These are phyloP conservation scores for Ganoderma meredithae DNA, from an alignment of 1,284 basidiomycete species.

Conservation along the genomic window DNA sequence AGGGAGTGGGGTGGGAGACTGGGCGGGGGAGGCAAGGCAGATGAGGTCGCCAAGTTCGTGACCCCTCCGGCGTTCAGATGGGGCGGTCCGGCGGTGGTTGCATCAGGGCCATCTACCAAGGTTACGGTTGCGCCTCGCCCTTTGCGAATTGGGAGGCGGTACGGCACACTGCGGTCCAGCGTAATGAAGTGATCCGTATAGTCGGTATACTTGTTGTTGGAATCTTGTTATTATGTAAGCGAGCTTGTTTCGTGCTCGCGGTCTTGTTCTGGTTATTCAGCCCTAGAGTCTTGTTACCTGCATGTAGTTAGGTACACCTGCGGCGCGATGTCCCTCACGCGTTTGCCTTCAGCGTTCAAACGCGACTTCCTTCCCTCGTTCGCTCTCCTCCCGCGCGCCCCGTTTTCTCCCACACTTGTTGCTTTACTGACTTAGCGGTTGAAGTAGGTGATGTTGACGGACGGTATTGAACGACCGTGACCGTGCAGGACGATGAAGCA, in stretches of 20 bases:
- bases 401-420: no score
- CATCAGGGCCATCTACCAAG: background rate
- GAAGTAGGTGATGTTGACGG: background rate
- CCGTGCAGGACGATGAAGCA: background rate
- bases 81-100: background rate
- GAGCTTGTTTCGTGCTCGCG: no score
- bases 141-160: background rate
- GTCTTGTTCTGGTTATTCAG: no score
- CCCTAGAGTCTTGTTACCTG: no score
- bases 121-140: background rate
- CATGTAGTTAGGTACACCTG: no score
- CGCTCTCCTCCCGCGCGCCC: no score
- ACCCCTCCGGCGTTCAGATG: background rate
- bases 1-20: background rate
- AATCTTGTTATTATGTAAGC: no score
- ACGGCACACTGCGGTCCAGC: background rate
- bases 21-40: background rate
- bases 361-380: no score
- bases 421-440: background rate
- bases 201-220: background rate
- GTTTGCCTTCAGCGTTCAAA: no score
- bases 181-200: background rate
- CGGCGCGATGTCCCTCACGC: no score
- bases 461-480: background rate
- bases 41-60: background rate